Evolutionary conservation across 441 rosid species (phyloP), one percentile per base, ranked within the genome.

Genomic region (Arabidopsis hybrid): DNA sequence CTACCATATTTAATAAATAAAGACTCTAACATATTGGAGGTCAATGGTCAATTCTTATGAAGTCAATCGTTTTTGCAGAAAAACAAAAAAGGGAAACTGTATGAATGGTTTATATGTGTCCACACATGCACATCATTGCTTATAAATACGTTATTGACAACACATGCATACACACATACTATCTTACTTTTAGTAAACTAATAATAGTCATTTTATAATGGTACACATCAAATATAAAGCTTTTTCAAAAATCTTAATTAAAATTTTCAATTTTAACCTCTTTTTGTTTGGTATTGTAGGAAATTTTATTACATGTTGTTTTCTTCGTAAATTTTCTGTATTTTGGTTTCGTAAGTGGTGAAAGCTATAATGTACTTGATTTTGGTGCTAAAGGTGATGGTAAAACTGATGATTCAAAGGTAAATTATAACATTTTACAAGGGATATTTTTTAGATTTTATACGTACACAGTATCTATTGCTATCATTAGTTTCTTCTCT

Each of bases 301-400:
- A 60, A 60, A 40, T 12, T 40, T 3, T 60, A 40, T 40, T 60
- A 60, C 50, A 9, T 60, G 3, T 26, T 60, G 2, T 13, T 17
- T 11, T 60, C 18, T 40, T 60, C 50, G 10, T 40, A 7, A 39
- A 40, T 40, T 39, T 60, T 60, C 17, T 60, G 0, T 40, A 12
- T 40, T 40, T 60, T 40, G 10, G 65, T 21, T 60, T 40, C 4
- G 65, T 21, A 39, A 18, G 7, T 3, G 50, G 49, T 1, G 4
- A 18, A 39, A 29, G 3, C 17, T 60, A 60, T 60, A 60, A 21
- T 60, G 65, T 60, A 7, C 16, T 60, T 60, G 36, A 60, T 40
- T 60, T 60, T 60, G 50, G 65, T 60, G 65, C 50, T 3, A 39
- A 6, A 1, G 50, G 65, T 3, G 35, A 40, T 60, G 65, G 65